phyloP scores from a whole-genome alignment of 2,329 filamentous ascomycete species.

The Penicillium nordicum region DNA sequence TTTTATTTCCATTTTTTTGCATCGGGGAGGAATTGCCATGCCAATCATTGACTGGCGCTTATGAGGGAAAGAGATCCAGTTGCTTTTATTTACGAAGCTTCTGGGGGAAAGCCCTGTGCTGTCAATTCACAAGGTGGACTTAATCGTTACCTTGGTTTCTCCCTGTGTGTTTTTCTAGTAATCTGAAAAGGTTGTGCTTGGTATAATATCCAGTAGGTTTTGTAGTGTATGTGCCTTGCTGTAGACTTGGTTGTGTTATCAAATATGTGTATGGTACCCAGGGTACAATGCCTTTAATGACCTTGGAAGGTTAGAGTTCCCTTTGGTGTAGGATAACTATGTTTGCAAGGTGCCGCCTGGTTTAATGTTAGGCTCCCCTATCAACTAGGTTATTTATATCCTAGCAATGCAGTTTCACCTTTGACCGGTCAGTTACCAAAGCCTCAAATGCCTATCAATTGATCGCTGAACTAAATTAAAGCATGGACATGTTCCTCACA shows the following conservation, averaged over 20 bases:
- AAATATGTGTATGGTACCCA: background rate
- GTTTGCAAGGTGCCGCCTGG: background rate
- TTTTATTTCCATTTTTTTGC: constrained; percentile 29
- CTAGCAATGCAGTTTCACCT: background rate
- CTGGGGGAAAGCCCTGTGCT: constrained; percentile 98
- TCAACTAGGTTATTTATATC: background rate
- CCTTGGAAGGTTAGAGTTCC: background rate
- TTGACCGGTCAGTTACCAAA: background rate
- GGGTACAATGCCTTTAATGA: background rate
- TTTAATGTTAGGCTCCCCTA: background rate
- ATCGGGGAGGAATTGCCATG: constrained; percentile 40
- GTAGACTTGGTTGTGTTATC: background rate
- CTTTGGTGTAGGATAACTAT: too few relatives aligned
- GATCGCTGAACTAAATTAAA: background rate
- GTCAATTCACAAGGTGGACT: constrained; percentile 74
- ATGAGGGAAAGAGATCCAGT: constrained; percentile 99
- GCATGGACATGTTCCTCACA: background rate
- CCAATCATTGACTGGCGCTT: constrained; percentile 69
- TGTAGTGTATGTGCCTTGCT: constrained; percentile 11
- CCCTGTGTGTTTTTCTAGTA: constrained; percentile 39
- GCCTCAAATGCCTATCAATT: background rate
- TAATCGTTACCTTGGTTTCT: constrained; percentile 72
- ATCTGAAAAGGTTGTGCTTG: constrained; percentile 37
- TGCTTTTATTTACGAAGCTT: constrained; percentile 42
- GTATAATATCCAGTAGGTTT: constrained; percentile 23